phyloP scores from a whole-genome alignment of 148 eudicot genomes.

The Silene conica region DNA sequence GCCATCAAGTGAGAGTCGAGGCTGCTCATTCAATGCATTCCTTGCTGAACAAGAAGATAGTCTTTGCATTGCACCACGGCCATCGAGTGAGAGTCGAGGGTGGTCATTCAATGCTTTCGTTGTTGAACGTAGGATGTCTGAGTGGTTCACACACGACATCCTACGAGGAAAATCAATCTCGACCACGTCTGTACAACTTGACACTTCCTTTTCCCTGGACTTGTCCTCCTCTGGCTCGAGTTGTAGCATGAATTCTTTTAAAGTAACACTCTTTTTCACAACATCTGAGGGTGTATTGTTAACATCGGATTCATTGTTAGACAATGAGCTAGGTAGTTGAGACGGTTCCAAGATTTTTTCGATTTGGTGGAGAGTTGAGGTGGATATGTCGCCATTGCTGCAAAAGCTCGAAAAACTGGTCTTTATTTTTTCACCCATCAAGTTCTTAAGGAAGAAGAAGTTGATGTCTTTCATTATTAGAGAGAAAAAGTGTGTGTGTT shows the following conservation, averaged over 20 bases:
- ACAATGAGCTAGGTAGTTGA: conserved; percentile 7
- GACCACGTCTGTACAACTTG: conserved; percentile 7
- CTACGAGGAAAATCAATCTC: conserved; percentile 33
- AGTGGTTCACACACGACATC: conserved; percentile 85
- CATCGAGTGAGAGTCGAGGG: conserved; percentile 89
- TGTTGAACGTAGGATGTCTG: conserved; percentile 69
- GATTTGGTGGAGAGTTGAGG: conserved; percentile 55
- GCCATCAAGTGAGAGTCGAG: conserved; percentile 86
- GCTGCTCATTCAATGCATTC: conserved; percentile 72
- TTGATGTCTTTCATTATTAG: conserved; percentile 62
- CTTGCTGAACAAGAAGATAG: conserved; percentile 41
- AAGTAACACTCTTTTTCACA: conserved; percentile 40
- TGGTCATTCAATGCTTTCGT: conserved; percentile 74
- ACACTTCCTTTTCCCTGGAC: conserved; percentile 40
- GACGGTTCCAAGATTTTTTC: conserved; percentile 11
- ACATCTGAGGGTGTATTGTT: background rate
- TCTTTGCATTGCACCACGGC: conserved; percentile 70
- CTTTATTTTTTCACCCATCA: conserved; percentile 54
- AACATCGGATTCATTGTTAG: conserved; percentile 15
- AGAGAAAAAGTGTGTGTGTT: no score
- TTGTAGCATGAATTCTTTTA: conserved; percentile 79
- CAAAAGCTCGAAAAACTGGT: conserved; percentile 58
- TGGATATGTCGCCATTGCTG: conserved; percentile 57
- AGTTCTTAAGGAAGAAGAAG: conserved; percentile 59
- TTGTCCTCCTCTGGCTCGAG: conserved; percentile 66